Percentiles rank a stretch among this genome's conserved stretches.
phyloP scores from a whole-genome alignment of 2,329 filamentous ascomycete genomes.

The Ophiostoma quercus region DNA sequence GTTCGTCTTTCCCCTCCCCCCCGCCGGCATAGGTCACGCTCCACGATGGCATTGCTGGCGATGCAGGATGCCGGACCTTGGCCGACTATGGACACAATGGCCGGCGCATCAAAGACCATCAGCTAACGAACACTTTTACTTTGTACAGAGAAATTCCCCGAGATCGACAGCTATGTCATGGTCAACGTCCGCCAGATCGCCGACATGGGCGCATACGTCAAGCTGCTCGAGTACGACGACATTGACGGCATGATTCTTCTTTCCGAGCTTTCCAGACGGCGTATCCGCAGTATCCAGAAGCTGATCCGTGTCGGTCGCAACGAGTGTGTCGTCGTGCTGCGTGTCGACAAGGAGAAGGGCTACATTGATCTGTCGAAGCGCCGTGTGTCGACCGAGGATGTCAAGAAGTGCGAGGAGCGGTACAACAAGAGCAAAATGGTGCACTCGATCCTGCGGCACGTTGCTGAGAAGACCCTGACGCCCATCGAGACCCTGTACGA shows the following conservation, averaged over 20 bases:
- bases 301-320: conserved; percentile 96
- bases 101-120: conserved; percentile 2
- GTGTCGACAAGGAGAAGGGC: conserved; percentile 98
- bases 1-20: conserved; percentile 23
- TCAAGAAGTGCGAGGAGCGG: conserved; percentile 95
- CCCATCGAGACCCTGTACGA: conserved; percentile 96
- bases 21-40: conserved; percentile 1
- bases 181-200: conserved; percentile 93
- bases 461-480: conserved; percentile 90
- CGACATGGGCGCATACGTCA: conserved; percentile 99
- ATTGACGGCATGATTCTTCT: conserved; percentile 99
- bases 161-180: conserved; percentile 99
- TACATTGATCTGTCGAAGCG: conserved; percentile 99
- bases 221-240: conserved; percentile 98
- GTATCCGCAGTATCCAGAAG: conserved; percentile 98
- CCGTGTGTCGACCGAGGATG: conserved; percentile 94
- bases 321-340: conserved; percentile 95
- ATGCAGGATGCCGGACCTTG: neutral
- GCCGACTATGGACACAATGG: neutral
- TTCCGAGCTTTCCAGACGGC: conserved; percentile 92
- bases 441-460: conserved; percentile 97
- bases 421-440: conserved; percentile 99
- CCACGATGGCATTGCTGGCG: conserved; percentile 9
- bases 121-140: neutral
- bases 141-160: conserved; percentile 63